phyloP scores from a whole-genome alignment of 106 monocot genomes.

The Platanthera guangdongensis region DNA sequence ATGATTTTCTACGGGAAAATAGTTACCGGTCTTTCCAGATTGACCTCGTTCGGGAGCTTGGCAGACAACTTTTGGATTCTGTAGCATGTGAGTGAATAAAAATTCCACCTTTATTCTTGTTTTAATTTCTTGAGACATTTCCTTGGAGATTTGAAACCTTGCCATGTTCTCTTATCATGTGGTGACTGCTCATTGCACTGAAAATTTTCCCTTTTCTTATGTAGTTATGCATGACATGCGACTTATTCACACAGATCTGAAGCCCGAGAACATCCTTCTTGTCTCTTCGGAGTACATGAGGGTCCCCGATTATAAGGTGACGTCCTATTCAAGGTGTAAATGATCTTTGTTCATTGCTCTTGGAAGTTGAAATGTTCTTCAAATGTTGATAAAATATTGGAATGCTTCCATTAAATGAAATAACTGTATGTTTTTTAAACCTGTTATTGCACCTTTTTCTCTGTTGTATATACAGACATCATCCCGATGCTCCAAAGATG shows the following conservation, averaged over 20 bases:
- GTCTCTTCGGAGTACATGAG: slow-evolving; percentile 76
- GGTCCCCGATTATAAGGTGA: slow-evolving; percentile 80
- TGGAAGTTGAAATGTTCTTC: background rate
- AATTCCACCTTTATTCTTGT: slow-evolving; percentile 5
- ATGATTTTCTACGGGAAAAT: slow-evolving; percentile 92
- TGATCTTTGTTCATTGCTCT: background rate
- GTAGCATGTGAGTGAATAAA: slow-evolving; percentile 70
- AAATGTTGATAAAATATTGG: background rate
- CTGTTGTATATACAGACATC: slow-evolving; percentile 27
- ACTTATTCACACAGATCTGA: slow-evolving; percentile 94
- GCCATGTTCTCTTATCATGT: slow-evolving; percentile 1
- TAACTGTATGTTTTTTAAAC: background rate
- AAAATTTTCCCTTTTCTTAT: slow-evolving; percentile 11
- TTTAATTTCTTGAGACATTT: slow-evolving; percentile 2
- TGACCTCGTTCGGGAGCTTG: slow-evolving; percentile 91
- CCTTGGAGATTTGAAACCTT: background rate
- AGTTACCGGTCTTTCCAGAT: slow-evolving; percentile 90
- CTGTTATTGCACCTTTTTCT: background rate
- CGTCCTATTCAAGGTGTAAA: background rate
- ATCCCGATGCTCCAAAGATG: slow-evolving; percentile 40
- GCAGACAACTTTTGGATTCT: slow-evolving; percentile 95
- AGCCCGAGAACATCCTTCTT: slow-evolving; percentile 96
- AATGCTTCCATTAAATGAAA: background rate
- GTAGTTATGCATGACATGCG: slow-evolving; percentile 94
- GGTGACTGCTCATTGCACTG: background rate